Evolutionary conservation across 768 basidiomycete species (phyloP), one percentile per base, ranked within the genome.

Genomic region (Crepidotus variabilis): DNA sequence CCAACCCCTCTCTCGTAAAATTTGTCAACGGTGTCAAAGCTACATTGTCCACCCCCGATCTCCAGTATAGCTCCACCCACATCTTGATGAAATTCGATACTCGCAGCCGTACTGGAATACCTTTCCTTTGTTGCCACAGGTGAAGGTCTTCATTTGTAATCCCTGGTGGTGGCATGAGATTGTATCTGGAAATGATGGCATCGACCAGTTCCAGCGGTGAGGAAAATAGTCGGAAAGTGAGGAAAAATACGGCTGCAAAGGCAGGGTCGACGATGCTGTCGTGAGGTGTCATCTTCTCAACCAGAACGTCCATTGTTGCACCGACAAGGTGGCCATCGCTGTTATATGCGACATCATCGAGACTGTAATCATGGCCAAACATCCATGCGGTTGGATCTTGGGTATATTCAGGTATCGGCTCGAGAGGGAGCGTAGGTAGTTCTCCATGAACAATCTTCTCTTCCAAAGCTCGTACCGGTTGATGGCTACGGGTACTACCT

Each of bases 271-370:
- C 92, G 46, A 94, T 82, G 56, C 86, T 87, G 66, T 94, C 93
- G 66, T 97, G 92, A 4, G 95, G 94, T 18, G 96, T 96, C 87
- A 98, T 90, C 74, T 93, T 94, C 74, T 96, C 94, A n/a, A 98
- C 88, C 45, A 99, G 77, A 1, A 88, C 94, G 16, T 80, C 80
- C 58, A 99, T 76, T 3, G 93, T 94, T 1, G 94, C 97, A 21
- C 94, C 95, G 9, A 94, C 89, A 18, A 98, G 84, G 60, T 85
- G 83, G 2, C 94, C 95, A 11, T 98, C 94, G 47, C 80, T 79
- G 68, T 95, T 97, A 76, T 93, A 94, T 3, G 88, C 84, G 50
- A 96, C 89, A 65, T 99, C 95, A 34, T 88, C 84, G 4, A 84
- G 72, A 11, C 85, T 78, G 69, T 94, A 91, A 63, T 97, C 94